These are phyloP conservation scores for Candida sphagnicola DNA, from an alignment of 805 yeast genomes.

Conservation along the genomic window DNA sequence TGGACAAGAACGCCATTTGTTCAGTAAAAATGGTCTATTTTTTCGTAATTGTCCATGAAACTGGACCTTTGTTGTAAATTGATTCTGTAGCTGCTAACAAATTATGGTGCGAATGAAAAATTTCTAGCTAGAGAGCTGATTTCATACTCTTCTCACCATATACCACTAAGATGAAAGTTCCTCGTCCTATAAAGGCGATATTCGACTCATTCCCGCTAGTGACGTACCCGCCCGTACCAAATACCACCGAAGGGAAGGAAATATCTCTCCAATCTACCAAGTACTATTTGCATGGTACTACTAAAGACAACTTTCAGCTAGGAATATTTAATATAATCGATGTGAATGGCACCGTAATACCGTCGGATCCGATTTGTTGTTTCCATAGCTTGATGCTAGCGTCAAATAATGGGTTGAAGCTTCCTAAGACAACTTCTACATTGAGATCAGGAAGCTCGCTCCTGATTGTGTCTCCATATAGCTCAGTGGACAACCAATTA, in stretches of 20 bases:
- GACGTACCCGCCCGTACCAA: conserved; percentile 34
- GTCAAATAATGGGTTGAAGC: conserved; percentile 35
- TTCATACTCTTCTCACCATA: too few species aligned
- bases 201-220: conserved; percentile 52
- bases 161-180: conserved; percentile 20
- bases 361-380: conserved; percentile 60
- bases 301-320: conserved; percentile 40
- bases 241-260: conserved; percentile 10
- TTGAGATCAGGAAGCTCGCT: conserved; percentile 27
- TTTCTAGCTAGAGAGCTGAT: too few species aligned
- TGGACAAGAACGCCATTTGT: too few species aligned
- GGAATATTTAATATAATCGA: conserved; percentile 49
- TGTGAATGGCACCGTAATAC: conserved; percentile 28
- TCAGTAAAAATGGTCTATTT: too few species aligned
- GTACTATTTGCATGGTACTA: conserved; percentile 10
- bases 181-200: conserved; percentile 39
- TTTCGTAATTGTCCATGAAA: too few species aligned
- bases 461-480: conserved; percentile 43
- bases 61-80: too few species aligned
- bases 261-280: conserved; percentile 7
- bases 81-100: too few species aligned
- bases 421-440: conserved; percentile 31
- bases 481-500: conserved; percentile 45
- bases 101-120: too few species aligned
- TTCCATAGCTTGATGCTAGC: conserved; percentile 44